A percentile compares a stretch with the other conserved stretches of the same genome.
phyloP scores from a whole-genome alignment of 306 rosid species.

The Fragaria ananassa region DNA sequence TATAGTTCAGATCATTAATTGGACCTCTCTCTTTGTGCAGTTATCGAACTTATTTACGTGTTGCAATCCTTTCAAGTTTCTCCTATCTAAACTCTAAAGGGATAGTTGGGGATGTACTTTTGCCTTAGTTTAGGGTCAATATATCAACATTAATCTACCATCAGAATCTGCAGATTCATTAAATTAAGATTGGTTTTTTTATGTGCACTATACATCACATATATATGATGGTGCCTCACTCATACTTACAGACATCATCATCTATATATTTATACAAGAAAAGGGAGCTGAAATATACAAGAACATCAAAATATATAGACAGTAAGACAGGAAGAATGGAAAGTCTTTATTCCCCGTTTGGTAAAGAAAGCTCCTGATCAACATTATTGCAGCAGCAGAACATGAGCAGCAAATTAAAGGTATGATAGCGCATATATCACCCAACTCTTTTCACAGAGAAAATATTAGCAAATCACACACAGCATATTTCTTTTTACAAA shows the following conservation, averaged over 20 bases:
- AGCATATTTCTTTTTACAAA: slow-evolving; percentile 30
- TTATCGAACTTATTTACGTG: neutral
- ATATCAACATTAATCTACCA: neutral
- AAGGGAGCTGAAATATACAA: neutral
- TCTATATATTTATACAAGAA: neutral
- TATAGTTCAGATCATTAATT: neutral
- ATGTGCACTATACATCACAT: neutral
- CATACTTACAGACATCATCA: too few relatives aligned
- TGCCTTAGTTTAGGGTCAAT: too few relatives aligned
- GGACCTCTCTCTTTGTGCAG: neutral
- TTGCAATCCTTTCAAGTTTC: neutral
- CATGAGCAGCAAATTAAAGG: neutral
- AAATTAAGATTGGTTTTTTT: neutral
- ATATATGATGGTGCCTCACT: neutral
- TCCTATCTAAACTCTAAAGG: neutral
- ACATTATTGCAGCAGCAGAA: neutral
- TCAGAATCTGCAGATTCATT: neutral
- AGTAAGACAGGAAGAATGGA: neutral
- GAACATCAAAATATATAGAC: neutral
- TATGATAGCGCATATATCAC: neutral
- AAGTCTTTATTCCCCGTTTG: neutral
- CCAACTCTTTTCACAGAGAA: neutral
- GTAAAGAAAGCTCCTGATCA: neutral
- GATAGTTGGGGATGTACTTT: neutral
- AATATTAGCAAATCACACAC: slow-evolving; percentile 27